These are phyloP conservation scores for Aspergillus tamarii DNA, from an alignment of 2,329 filamentous ascomycete genomes.

Conservation along the genomic window DNA sequence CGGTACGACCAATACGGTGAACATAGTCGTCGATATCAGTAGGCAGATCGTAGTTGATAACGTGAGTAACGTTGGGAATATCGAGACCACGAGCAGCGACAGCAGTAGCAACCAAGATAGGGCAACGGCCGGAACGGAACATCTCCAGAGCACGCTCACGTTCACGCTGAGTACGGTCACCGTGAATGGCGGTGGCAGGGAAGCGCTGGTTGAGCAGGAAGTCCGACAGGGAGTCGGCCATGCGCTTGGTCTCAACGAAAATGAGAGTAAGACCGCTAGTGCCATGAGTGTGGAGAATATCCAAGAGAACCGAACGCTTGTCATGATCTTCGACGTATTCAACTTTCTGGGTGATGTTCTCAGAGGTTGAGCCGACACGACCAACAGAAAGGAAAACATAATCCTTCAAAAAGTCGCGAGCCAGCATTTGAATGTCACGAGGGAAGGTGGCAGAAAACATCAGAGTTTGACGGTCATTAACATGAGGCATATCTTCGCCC, in stretches of 20 bases:
- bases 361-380: constrained; percentile 97
- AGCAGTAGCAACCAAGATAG: constrained; percentile 94
- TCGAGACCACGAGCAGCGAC: constrained; percentile 90
- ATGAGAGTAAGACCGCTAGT: constrained; percentile 88
- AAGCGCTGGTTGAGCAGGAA: constrained; percentile 99
- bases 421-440: constrained; percentile 98
- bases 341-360: constrained; percentile 99
- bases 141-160: constrained; percentile 97
- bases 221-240: constrained; percentile 96
- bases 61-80: constrained; percentile 95
- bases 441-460: constrained; percentile 99
- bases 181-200: constrained; percentile 97
- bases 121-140: constrained; percentile 94
- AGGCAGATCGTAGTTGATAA: constrained; percentile 99
- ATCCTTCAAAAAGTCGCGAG: constrained; percentile 97
- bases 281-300: constrained; percentile 90
- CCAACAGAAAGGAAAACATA: constrained; percentile 99
- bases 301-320: constrained; percentile 96
- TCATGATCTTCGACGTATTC: constrained; percentile 96
- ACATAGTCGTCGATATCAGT: constrained; percentile 99
- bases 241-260: constrained; percentile 99
- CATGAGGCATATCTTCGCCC: constrained; percentile 93
- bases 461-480: constrained; percentile 87
- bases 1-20: constrained; percentile 98
- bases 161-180: constrained; percentile 97